Evolutionary conservation across 2,329 filamentous ascomycete species (phyloP), one percentile per base, ranked within the genome.

Genomic region (Tolypocladium nubicola): DNA sequence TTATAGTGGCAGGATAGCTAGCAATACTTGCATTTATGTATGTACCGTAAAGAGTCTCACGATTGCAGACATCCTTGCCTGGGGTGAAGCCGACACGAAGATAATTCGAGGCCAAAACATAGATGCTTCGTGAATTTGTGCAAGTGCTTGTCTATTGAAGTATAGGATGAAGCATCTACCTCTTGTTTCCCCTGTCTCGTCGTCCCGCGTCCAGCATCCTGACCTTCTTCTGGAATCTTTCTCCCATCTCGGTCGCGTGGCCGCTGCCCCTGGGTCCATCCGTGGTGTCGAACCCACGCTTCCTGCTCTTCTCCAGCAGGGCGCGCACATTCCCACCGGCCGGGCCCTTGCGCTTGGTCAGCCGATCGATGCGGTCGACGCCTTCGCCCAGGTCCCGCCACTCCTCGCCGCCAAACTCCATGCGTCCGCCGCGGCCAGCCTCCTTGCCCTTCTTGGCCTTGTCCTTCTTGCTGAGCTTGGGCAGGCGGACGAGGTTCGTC

Each of bases 401-500:
- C 69, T 97, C 94, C 73, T 97, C 94, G 55, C 94, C 94, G 60
- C 93, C 93, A 74, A 84, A 85, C 65, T 76, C 74, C 89, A 97
- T 72, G 79, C 85, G 73, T 66, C 75, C 69, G 62, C 71, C 74
- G 62, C 75, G 70, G 11, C 76, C 76, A 45, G 76, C 76, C 37
- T 76, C 75, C 68, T 81, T 79, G 49, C 71, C 73, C 70, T 82
- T 84, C 76, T 88, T 87, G 53, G 84, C 81, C 58, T 78, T 76
- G 6, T 96, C 91, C 75, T 96, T 96, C 80, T 96, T 97, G 74
- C 85, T 89, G 71, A 89, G 83, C 66, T 85, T 87, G 14, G 93
- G 91, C 65, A 99, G 76, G 64, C 94, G 89, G 19, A 90, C 84
- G 67, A 97, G 93, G 75, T 99, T 96, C 64, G 79, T 82, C 75